phyloP scores from a whole-genome alignment of 805 yeast genomes.

The Millerago galiae region DNA sequence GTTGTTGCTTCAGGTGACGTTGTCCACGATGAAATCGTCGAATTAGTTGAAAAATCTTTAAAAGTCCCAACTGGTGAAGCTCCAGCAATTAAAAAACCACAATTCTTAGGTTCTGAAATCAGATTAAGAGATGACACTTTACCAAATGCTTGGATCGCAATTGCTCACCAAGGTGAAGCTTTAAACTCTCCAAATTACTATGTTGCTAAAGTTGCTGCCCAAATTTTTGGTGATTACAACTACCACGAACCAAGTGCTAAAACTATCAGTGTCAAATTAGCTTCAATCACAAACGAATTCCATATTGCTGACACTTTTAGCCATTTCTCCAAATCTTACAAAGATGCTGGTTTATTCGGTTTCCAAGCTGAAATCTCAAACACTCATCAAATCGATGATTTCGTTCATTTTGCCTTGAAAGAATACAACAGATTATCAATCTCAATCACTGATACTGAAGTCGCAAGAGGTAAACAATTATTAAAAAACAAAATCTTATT shows the following conservation, averaged over 20 bases:
- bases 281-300: conserved; percentile 62
- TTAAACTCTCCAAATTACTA: conserved; percentile 55
- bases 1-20: conserved; percentile 68
- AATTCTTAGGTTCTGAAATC: conserved; percentile 80
- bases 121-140: conserved; percentile 84
- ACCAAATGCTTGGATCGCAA: conserved; percentile 71
- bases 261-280: conserved; percentile 61
- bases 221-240: conserved; percentile 48
- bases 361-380: conserved; percentile 61
- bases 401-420: conserved; percentile 73
- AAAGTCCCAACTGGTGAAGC: conserved; percentile 46
- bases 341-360: conserved; percentile 83
- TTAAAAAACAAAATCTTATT: conserved; percentile 58
- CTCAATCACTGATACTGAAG: conserved; percentile 70
- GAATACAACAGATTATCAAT: conserved; percentile 83
- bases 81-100: conserved; percentile 43
- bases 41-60: conserved; percentile 50
- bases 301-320: conserved; percentile 65
- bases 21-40: conserved; percentile 62
- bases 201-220: conserved; percentile 69
- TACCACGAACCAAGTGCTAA: conserved; percentile 50
- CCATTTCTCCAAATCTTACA: conserved; percentile 68
- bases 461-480: conserved; percentile 68
- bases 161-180: conserved; percentile 72
- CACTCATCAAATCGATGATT: conserved; percentile 59